phyloP scores from a whole-genome alignment of 176 grass and related monocot species.

The Zoysia japonica region DNA sequence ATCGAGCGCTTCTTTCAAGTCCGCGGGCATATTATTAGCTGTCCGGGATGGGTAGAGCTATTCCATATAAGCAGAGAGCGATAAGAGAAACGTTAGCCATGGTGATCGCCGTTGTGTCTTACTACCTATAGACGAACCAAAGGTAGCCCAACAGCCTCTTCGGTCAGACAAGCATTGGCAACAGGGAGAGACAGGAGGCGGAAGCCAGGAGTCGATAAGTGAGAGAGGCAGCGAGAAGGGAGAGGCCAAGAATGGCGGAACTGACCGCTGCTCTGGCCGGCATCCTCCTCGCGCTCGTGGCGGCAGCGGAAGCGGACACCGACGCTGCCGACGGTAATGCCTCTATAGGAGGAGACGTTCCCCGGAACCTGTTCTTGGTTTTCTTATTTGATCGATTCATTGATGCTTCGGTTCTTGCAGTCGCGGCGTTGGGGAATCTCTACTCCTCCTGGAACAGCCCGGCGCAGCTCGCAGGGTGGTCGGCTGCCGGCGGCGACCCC shows the following conservation, averaged over 20 bases:
- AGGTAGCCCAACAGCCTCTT: neutral
- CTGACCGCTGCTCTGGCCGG: neutral
- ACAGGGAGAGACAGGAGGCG: neutral
- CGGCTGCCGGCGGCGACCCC: constrained; percentile 70
- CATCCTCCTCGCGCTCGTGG: constrained; percentile 30
- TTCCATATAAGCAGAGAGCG: neutral
- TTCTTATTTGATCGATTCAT: neutral
- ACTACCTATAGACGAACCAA: neutral
- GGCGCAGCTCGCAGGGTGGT: constrained; percentile 74
- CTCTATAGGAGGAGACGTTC: neutral
- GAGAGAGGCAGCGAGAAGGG: neutral
- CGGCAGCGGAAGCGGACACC: constrained; percentile 41
- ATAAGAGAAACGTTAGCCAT: neutral
- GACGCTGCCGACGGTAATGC: constrained; percentile 46
- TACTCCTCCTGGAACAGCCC: constrained; percentile 77
- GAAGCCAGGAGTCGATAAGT: neutral
- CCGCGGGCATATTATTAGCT: constrained; percentile 33
- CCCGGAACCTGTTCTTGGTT: neutral
- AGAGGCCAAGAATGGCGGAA: constrained; percentile 16
- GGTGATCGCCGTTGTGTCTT: constrained; percentile 19
- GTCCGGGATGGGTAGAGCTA: constrained; percentile 7
- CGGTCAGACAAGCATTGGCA: neutral
- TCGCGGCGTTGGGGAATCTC: constrained; percentile 60
- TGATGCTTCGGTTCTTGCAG: constrained; percentile 52
- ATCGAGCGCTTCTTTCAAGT: constrained; percentile 11